Percentiles rank a stretch among this genome's conserved stretches.
These are phyloP conservation scores for Clarkia xantiana DNA, from an alignment of 345 rosid genomes.

Conservation along the genomic window DNA sequence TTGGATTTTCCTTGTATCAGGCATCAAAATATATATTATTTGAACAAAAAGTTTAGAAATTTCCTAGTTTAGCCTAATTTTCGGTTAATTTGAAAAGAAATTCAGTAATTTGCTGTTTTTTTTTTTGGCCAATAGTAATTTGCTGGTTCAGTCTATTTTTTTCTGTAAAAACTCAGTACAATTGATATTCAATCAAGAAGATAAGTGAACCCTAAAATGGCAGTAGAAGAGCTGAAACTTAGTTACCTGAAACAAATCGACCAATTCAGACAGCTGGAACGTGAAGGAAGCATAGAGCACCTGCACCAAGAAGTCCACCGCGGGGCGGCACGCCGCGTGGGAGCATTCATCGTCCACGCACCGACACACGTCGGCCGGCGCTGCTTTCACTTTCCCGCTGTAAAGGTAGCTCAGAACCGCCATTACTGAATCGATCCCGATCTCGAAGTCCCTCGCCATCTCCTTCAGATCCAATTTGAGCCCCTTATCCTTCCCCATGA, in stretches of 20 bases:
- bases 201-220: too few species aligned
- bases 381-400: constrained; percentile 48
- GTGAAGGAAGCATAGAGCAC: constrained; percentile 56
- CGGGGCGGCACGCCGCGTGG: constrained; percentile 64
- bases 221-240: neutral
- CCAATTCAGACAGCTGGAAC: constrained; percentile 48
- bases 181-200: too few species aligned
- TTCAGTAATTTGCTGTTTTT: too few species aligned
- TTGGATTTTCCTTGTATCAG: too few species aligned
- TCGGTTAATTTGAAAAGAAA: too few species aligned
- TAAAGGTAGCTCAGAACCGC: constrained; percentile 52
- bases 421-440: constrained; percentile 40
- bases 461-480: constrained; percentile 41
- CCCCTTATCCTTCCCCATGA: constrained; percentile 24
- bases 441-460: constrained; percentile 37
- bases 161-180: too few species aligned
- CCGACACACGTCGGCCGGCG: constrained; percentile 27
- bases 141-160: too few species aligned
- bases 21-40: too few species aligned
- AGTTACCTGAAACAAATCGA: constrained; percentile 55
- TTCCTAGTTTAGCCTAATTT: too few species aligned
- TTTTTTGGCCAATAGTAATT: too few species aligned
- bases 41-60: too few species aligned
- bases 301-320: constrained; percentile 49
- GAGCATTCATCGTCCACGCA: constrained; percentile 61